Evolutionary conservation across 2,329 filamentous ascomycete species (phyloP), one percentile per base, ranked within the genome.

Genomic region (Sporothrix sp.): DNA sequence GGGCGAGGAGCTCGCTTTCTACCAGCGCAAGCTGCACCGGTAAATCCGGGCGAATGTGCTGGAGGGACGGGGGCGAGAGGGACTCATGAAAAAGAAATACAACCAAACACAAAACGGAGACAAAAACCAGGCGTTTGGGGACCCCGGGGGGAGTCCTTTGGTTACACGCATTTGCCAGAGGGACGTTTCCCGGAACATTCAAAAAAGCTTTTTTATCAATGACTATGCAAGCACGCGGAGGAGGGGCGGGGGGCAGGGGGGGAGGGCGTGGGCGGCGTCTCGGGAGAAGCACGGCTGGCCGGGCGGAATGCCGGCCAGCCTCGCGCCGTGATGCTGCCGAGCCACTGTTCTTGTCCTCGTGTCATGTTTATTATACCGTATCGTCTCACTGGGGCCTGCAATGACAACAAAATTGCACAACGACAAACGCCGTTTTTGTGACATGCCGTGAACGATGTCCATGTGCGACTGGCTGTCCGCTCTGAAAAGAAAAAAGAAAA

Each of bases 1-100:
- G 84, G 93, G 93, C 67, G 93, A 98, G 74, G 93, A 98, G 84
- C 82, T 98, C 68, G 89, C 90, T 73, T 98, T 98, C 87, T 98
- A 98, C 88, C 90, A 95, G 85, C 87, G 87, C 78, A 90, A 90
- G 77, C 88, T 97, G 74, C 87, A 93, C 84, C 97, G 95, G 82
- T 97, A 96, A 78, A 79, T 54, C 25, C 18, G 18, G 21, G 25
- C 25, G 5, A 5, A 28, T 10, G 5, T 6, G 25, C 25, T 10
- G 25, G 25, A 28, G 5, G 5, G 5, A 10, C 25, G 25, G 5
- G 25, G 5, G 25, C 10, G 25, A 28, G 25, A n/a, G n/a, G n/a
- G n/a, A n/a, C n/a, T n/a, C n/a, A n/a, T n/a, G n/a, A n/a, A n/a
- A n/a, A n/a, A n/a, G n/a, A n/a, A n/a, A n/a, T n/a, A 48, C 27